A percentile compares a stretch with the other conserved stretches of the same genome.
Evolutionary conservation across 2,329 filamentous ascomycete species (phyloP).

Genomic region (Pseudogymnoascus verrucosus): DNA sequence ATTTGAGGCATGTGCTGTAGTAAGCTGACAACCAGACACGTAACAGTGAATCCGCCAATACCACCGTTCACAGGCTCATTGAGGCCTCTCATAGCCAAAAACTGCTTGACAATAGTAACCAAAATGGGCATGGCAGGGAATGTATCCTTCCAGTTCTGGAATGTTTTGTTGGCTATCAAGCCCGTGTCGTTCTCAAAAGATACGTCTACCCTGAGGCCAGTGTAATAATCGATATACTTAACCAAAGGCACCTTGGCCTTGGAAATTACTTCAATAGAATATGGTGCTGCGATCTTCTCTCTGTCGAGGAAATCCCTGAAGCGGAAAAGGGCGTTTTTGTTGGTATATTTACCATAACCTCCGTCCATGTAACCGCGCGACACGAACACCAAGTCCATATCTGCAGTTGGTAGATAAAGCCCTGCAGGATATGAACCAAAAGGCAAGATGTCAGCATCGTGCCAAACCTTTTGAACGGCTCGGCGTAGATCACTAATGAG

Average conservation of each 20-base stretch:
- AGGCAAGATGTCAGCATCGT: conserved; percentile 55
- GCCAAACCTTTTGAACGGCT: conserved; percentile 49
- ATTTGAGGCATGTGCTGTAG: conserved; percentile 70
- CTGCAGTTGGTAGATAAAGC: conserved; percentile 65
- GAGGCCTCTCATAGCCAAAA: conserved; percentile 76
- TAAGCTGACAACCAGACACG: conserved; percentile 86
- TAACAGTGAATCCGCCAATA: conserved; percentile 88
- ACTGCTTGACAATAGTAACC: conserved; percentile 86
- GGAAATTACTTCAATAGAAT: conserved; percentile 59
- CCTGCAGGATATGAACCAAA: conserved; percentile 96
- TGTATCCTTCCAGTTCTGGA: conserved; percentile 66
- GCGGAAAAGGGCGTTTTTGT: conserved; percentile 40
- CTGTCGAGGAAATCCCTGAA: conserved; percentile 53
- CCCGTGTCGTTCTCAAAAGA: conserved; percentile 91
- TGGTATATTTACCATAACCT: conserved; percentile 35
- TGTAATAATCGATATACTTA: conserved; percentile 76
- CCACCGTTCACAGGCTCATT: conserved; percentile 91
- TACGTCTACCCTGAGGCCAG: conserved; percentile 78
- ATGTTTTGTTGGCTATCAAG: conserved; percentile 70
- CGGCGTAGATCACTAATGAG: conserved; percentile 61
- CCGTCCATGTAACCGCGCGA: conserved; percentile 49
- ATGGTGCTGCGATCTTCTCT: conserved; percentile 47
- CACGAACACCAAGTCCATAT: conserved; percentile 88
- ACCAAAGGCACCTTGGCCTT: conserved; percentile 82
- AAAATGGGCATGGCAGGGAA: conserved; percentile 82